Evolutionary conservation across 768 basidiomycete species (phyloP), one percentile per base, ranked within the genome.

Genomic region (Phaeotremella fagi): DNA sequence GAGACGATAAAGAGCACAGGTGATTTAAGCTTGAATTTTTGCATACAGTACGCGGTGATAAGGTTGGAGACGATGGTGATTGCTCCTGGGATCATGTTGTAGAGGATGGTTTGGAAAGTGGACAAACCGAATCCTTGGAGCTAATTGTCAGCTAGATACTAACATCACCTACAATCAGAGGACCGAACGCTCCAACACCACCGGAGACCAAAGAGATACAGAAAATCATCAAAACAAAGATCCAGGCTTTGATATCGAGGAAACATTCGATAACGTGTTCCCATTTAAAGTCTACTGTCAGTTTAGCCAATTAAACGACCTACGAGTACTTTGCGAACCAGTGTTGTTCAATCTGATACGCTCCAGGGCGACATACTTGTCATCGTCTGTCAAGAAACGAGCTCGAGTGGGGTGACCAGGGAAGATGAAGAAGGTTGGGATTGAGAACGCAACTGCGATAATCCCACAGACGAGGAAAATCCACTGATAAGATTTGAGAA

Each of bases 391-490:
- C 16, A 68, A 57, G 35, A 44, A 63, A 26, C 50, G 29, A 14
- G 61, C 56, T 16, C 66, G 43, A 75, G 63, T n/a, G 71, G 78
- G 45, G 74, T 76, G 51, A 64, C 70, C 33, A 15, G 64, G 64
- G 25, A 66, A 52, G 33, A 74, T 68, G 28, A 79, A 48, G 20
- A 36, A 35, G n/a, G 35, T 50, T 1, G 57, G 61, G 16, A 63
- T 52, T 2, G 52, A 45, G 11, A 55, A 23, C 12, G 28, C 46
- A 16, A 59, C 43, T 16, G 57, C 38, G 18, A 59, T 43, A 23
- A 76, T 56, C 9, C 79, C 80, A 38, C 77, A 78, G 62, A 79
- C 77, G 3, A 80, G 61, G 68, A 80, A 81, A 31, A 80, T 79
- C 24, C 50, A 23, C 26, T 71, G 79, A 55, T 80, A 81, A 4